A percentile compares a stretch with the other conserved stretches of the same genome.
These are phyloP conservation scores for Mortierella sp. DNA, from an alignment of 371 early-diverging fungal genomes.

Conservation along the genomic window DNA sequence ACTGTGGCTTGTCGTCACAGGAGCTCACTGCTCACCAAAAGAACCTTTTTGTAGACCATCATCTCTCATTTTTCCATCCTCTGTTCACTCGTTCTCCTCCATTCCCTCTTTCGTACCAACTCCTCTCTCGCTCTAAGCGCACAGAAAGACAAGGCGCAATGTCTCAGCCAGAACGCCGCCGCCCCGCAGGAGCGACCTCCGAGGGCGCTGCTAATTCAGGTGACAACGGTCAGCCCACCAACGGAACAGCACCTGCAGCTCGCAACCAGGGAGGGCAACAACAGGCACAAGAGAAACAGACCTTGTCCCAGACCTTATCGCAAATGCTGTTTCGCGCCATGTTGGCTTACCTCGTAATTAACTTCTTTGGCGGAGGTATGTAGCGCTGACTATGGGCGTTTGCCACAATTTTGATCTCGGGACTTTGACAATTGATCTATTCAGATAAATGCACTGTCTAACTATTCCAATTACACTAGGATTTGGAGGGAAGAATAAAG, in stretches of 20 bases:
- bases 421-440: neutral
- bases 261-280: slow-evolving; percentile 18
- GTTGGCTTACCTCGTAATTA: slow-evolving; percentile 32
- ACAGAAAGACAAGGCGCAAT: slow-evolving; percentile 11
- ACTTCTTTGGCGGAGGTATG: slow-evolving; percentile 35
- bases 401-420: neutral
- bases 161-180: slow-evolving; percentile 44
- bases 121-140: neutral
- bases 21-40: neutral
- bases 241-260: slow-evolving; percentile 10
- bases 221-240: neutral
- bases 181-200: slow-evolving; percentile 13
- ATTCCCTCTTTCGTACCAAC: neutral
- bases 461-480: slow-evolving; percentile 1
- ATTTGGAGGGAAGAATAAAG: slow-evolving; percentile 24
- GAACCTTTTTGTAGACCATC: neutral
- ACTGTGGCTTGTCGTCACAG: neutral
- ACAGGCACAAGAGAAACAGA: slow-evolving; percentile 26
- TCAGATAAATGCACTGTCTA: neutral
- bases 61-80: neutral
- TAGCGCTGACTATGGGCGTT: neutral
- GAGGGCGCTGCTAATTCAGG: neutral
- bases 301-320: slow-evolving; percentile 20
- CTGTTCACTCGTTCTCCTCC: neutral
- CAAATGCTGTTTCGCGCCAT: slow-evolving; percentile 46